Evolutionary conservation across 2,329 filamentous ascomycete genomes (phyloP).

Genomic region (Aspergillus fischeri): DNA sequence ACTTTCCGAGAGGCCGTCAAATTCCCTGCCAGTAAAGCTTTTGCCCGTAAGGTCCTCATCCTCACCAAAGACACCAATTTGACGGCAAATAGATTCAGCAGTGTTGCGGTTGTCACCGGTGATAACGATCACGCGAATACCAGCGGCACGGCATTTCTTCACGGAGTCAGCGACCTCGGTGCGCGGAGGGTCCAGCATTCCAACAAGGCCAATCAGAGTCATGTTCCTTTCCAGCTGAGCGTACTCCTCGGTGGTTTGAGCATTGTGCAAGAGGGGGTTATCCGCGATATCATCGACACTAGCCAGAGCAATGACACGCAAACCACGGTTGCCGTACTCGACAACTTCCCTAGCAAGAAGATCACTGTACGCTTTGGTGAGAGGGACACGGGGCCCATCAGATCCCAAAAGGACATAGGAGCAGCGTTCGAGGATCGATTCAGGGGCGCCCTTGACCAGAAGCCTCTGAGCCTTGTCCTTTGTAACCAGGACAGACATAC

Average conservation of each 20-base stretch:
- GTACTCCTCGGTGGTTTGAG: constrained; percentile 82
- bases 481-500: constrained; percentile 92
- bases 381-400: constrained; percentile 69
- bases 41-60: constrained; percentile 82
- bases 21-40: constrained; percentile 92
- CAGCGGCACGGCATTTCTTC: constrained; percentile 81
- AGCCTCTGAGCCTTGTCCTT: constrained; percentile 69
- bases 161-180: constrained; percentile 86
- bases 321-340: constrained; percentile 84
- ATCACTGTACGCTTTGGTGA: constrained; percentile 65
- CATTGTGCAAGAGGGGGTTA: constrained; percentile 66
- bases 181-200: constrained; percentile 94
- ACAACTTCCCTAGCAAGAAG: constrained; percentile 75
- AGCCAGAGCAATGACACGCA: constrained; percentile 92
- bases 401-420: constrained; percentile 73
- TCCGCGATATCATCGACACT: constrained; percentile 71
- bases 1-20: constrained; percentile 73
- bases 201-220: constrained; percentile 88
- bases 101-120: constrained; percentile 98
- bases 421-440: constrained; percentile 90
- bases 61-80: constrained; percentile 86
- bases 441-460: constrained; percentile 92
- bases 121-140: constrained; percentile 95
- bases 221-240: constrained; percentile 84
- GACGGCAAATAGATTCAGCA: constrained; percentile 93